Percentiles rank a stretch among this genome's conserved stretches.
These are phyloP conservation scores for Erythrobasidium yunnanense DNA, from an alignment of 768 basidiomycete genomes.

Conservation along the genomic window DNA sequence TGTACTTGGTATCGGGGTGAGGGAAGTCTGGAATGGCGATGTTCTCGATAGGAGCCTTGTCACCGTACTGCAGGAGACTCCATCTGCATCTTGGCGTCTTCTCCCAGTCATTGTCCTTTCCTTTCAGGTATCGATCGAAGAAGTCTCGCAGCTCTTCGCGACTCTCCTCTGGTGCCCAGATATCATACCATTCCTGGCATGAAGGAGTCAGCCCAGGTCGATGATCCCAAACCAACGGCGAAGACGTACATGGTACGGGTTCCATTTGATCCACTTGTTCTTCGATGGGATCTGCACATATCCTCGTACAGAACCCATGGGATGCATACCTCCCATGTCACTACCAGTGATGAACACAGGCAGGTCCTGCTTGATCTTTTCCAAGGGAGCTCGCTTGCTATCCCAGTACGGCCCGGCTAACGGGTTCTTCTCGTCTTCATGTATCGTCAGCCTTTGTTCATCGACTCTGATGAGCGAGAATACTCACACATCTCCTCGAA, in stretches of 20 bases:
- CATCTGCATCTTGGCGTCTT: constrained; percentile 28
- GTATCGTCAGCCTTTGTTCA: not conserved
- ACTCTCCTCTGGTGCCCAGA: constrained; percentile 11
- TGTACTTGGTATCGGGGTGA: constrained; percentile 28
- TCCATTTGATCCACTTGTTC: not conserved
- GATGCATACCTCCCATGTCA: not conserved
- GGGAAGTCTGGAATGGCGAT: constrained; percentile 27
- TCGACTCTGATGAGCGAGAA: not conserved
- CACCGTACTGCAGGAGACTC: constrained; percentile 24
- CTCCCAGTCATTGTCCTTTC: constrained; percentile 27
- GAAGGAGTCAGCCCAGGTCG: too few species aligned
- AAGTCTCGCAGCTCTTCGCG: constrained; percentile 24
- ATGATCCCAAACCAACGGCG: too few species aligned
- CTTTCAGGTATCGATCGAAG: constrained; percentile 28
- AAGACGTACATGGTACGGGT: too few species aligned
- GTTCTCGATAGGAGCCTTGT: constrained; percentile 29
- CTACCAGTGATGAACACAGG: not conserved
- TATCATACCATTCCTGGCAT: constrained; percentile 29
- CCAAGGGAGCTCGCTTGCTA: not conserved
- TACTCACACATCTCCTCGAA: not conserved
- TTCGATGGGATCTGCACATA: not conserved
- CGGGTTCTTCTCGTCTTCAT: not conserved
- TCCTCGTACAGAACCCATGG: not conserved
- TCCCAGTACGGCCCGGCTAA: not conserved
- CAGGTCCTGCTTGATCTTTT: not conserved